Conservation (phyloP, 495 filamentous ascomycete genomes). For the Xylaria venustula region DNA sequence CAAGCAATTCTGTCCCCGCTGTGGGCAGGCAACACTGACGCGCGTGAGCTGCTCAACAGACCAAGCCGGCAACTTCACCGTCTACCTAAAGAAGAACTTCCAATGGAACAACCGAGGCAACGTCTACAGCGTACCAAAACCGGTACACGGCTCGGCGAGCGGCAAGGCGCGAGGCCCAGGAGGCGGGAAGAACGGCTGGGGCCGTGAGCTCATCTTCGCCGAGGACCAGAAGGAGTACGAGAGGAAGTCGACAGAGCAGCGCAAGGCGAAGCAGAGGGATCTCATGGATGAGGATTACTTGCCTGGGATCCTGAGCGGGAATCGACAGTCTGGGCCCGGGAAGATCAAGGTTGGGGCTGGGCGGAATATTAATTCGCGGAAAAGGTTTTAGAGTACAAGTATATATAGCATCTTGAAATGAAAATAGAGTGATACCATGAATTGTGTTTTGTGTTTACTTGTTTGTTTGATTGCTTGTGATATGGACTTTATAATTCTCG, state of each 20-base stretch:
- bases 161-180: conserved; percentile 66
- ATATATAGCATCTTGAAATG: not conserved
- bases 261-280: conserved; percentile 69
- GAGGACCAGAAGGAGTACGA: conserved; percentile 96
- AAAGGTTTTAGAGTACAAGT: conserved; percentile 37
- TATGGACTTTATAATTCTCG: too few species aligned
- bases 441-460: not conserved
- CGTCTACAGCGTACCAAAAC: conserved; percentile 86
- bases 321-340: conserved; percentile 58
- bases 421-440: conserved; percentile 14
- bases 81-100: conserved; percentile 93
- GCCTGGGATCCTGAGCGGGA: conserved; percentile 80
- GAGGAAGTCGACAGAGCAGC: conserved; percentile 59
- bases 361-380: conserved; percentile 80
- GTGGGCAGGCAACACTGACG: conserved; percentile 82
- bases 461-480: not conserved
- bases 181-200: conserved; percentile 87
- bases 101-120: conserved; percentile 94
- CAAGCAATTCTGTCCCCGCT: conserved; percentile 91
- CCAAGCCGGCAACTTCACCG: conserved; percentile 71
- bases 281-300: conserved; percentile 95
- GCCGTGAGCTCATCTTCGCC: conserved; percentile 72
- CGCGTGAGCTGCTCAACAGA: conserved; percentile 84
- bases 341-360: conserved; percentile 82
- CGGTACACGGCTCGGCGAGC: conserved; percentile 73